phyloP scores from a whole-genome alignment of 768 basidiomycete species.

The Lanmaoa rubissima region DNA sequence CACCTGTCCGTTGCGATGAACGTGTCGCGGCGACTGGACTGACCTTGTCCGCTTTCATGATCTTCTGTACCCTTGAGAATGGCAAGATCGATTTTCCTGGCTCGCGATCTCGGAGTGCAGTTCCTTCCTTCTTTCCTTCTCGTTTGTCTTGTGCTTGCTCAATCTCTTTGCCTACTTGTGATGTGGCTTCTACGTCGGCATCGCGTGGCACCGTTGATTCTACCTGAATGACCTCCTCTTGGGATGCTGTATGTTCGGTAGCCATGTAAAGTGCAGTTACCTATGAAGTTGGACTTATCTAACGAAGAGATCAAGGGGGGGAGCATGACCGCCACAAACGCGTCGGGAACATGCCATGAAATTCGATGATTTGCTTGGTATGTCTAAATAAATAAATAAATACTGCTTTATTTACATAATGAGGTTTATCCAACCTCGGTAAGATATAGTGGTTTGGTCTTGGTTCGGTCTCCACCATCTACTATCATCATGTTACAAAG shows the following conservation, averaged over 20 bases:
- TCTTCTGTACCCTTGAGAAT: constrained; percentile 74
- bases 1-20: background rate
- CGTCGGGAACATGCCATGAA: background rate
- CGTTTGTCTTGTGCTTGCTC: constrained; percentile 13
- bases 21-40: constrained; percentile 11
- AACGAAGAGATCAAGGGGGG: background rate
- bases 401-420: background rate
- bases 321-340: constrained; percentile 6
- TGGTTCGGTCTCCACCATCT: background rate
- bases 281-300: background rate
- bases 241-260: constrained; percentile 5
- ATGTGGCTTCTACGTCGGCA: constrained; percentile 11
- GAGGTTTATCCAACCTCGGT: background rate
- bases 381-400: background rate
- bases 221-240: constrained; percentile 5
- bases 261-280: constrained; percentile 9
- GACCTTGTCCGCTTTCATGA: constrained; percentile 85
- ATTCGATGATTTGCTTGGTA: background rate
- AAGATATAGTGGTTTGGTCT: too few species aligned
- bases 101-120: constrained; percentile 32
- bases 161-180: background rate
- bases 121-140: constrained; percentile 21
- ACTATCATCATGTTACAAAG: constrained; percentile 3
- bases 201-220: constrained; percentile 6
- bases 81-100: constrained; percentile 75